These are phyloP conservation scores for Candida succiphila DNA, from an alignment of 805 yeast genomes.

Conservation along the genomic window DNA sequence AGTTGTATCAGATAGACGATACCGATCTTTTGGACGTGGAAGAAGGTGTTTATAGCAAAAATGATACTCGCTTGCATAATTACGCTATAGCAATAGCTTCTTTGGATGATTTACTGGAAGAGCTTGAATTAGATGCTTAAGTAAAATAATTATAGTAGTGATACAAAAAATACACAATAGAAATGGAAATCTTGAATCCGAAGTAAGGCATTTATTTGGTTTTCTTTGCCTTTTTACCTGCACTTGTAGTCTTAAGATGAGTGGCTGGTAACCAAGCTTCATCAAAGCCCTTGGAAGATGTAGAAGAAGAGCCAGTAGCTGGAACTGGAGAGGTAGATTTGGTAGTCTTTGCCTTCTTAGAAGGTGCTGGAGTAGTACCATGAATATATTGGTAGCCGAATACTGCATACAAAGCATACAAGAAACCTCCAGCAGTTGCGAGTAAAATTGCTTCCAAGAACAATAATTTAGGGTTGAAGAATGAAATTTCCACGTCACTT, in stretches of 20 bases:
- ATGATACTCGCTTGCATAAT: background rate
- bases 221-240: slow-evolving; percentile 22
- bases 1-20: slow-evolving; percentile 20
- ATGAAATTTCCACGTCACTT: slow-evolving; percentile 54
- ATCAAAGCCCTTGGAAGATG: slow-evolving; percentile 21
- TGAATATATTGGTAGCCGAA: slow-evolving; percentile 38
- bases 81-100: background rate
- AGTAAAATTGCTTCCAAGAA: slow-evolving; percentile 47
- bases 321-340: too few species aligned
- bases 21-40: background rate
- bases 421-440: slow-evolving; percentile 37
- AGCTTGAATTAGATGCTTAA: background rate
- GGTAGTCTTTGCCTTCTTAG: slow-evolving; percentile 18
- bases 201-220: slow-evolving; percentile 8
- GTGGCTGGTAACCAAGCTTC: slow-evolving; percentile 51
- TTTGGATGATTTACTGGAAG: background rate
- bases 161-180: too few species aligned
- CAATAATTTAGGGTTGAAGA: slow-evolving; percentile 65
- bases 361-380: slow-evolving; percentile 26
- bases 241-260: slow-evolving; percentile 27
- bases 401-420: slow-evolving; percentile 33
- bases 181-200: too few species aligned
- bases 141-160: background rate
- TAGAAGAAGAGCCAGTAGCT: slow-evolving; percentile 13
- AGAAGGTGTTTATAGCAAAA: background rate